Evolutionary conservation across 2,329 filamentous ascomycete species (phyloP).

Genomic region (Aureobasidium zeae): DNA sequence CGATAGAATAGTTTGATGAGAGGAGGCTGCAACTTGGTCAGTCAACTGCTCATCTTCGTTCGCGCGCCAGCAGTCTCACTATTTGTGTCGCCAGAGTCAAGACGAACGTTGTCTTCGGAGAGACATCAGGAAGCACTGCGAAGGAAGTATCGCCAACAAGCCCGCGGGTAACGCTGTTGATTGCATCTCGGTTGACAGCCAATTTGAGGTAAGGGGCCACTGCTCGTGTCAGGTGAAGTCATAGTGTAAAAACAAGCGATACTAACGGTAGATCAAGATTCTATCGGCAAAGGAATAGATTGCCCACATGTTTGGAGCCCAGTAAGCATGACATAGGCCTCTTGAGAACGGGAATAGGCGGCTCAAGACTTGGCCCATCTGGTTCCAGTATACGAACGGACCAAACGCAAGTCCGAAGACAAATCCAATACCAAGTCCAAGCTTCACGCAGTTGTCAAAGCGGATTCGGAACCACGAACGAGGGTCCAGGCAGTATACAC

Average conservation of each 20-base stretch:
- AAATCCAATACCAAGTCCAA: conserved; percentile 60
- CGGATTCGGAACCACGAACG: conserved; percentile 63
- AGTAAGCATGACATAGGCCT: conserved; percentile 93
- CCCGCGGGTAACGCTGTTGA: conserved; percentile 84
- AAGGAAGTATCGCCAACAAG: conserved; percentile 91
- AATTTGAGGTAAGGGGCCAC: conserved; percentile 76
- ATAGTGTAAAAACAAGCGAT: not conserved
- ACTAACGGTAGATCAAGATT: conserved; percentile 67
- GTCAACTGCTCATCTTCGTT: not conserved
- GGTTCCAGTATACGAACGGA: conserved; percentile 72
- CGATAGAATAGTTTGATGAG: conserved; percentile 69
- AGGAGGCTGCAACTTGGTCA: conserved; percentile 44
- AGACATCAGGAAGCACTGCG: conserved; percentile 81
- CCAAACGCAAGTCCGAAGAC: conserved; percentile 79
- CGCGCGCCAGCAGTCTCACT: conserved; percentile 32
- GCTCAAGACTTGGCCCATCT: conserved; percentile 73
- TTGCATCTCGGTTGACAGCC: conserved; percentile 59
- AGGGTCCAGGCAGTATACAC: conserved; percentile 75
- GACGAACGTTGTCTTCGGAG: conserved; percentile 67
- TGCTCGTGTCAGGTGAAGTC: conserved; percentile 27
- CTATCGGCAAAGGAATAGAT: conserved; percentile 89
- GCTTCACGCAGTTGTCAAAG: conserved; percentile 71
- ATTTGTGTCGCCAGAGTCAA: conserved; percentile 76
- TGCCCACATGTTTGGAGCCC: conserved; percentile 96
- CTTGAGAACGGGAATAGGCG: conserved; percentile 89